Percentiles rank a stretch among this genome's conserved stretches.
Evolutionary conservation across 2,329 filamentous ascomycete genomes (phyloP).

Genomic region (Gliomastix tumulicola): DNA sequence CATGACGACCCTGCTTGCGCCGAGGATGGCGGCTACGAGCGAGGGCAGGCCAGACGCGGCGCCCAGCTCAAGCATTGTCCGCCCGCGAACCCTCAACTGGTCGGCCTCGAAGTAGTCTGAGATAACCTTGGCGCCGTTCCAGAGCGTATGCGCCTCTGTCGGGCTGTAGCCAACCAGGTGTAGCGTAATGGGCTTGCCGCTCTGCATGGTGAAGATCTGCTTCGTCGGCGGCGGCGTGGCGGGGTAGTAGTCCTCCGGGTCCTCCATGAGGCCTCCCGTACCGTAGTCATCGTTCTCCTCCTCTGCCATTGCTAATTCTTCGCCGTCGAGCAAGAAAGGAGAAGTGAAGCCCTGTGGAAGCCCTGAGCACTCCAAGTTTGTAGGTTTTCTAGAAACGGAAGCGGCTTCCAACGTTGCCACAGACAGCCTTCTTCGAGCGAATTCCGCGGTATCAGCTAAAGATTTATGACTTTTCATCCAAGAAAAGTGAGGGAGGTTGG

Average conservation of each 20-base stretch:
- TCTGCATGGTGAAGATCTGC: conserved; percentile 62
- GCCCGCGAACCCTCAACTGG: conserved; percentile 54
- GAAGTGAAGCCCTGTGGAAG: too few relatives aligned
- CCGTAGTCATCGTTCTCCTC: conserved; percentile 20
- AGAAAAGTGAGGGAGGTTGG: too few relatives aligned
- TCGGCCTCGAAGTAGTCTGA: conserved; percentile 71
- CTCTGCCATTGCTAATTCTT: too few relatives aligned
- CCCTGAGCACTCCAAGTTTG: too few relatives aligned
- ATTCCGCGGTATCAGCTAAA: too few relatives aligned
- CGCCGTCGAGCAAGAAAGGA: too few relatives aligned
- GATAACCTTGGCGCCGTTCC: conserved; percentile 80
- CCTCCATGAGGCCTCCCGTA: conserved; percentile 60
- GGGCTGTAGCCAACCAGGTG: conserved; percentile 83
- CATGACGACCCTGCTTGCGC: conserved; percentile 65
- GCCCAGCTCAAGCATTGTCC: conserved; percentile 80
- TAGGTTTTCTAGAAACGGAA: too few relatives aligned
- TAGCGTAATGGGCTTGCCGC: conserved; percentile 59
- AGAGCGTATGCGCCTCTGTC: conserved; percentile 83
- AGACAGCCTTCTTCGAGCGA: too few relatives aligned
- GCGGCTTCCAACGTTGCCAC: too few relatives aligned
- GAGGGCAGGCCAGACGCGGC: conserved; percentile 82
- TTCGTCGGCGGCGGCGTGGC: conserved; percentile 70
- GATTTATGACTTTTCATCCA: too few relatives aligned
- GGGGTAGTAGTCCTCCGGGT: conserved; percentile 74
- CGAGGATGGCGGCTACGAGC: conserved; percentile 67